These are phyloP conservation scores for Articulospora tetracladia DNA, from an alignment of 495 filamentous ascomycete species.

Conservation along the genomic window DNA sequence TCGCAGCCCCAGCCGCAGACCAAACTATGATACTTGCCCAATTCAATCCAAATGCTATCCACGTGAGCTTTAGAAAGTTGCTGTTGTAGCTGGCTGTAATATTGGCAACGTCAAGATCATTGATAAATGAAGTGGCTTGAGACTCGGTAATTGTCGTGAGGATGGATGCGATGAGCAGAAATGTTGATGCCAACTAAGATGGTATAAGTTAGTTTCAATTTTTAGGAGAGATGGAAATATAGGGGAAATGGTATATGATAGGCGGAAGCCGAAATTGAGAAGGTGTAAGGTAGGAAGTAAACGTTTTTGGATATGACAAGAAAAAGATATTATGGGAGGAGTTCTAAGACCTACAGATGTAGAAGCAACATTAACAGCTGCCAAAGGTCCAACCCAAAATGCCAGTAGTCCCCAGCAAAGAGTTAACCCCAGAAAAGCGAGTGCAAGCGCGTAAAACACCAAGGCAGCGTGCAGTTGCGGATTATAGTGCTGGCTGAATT, in stretches of 20 bases:
- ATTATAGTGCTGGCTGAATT: background rate
- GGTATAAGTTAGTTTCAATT: background rate
- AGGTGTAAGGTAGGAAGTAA: background rate
- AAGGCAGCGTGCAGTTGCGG: background rate
- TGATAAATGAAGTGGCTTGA: slow-evolving; percentile 3
- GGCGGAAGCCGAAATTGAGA: background rate
- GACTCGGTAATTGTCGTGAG: background rate
- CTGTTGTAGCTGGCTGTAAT: background rate
- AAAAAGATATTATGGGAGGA: background rate
- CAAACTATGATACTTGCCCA: background rate
- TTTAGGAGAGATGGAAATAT: too few species aligned
- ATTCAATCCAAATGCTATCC: slow-evolving; percentile 11
- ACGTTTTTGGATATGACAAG: too few species aligned
- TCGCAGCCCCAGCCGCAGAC: background rate
- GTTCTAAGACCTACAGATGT: background rate
- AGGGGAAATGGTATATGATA: background rate
- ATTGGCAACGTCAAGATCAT: background rate
- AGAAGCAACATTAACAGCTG: background rate
- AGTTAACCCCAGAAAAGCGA: background rate
- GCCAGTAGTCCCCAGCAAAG: background rate
- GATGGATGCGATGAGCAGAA: slow-evolving; percentile 4
- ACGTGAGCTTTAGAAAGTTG: slow-evolving; percentile 3
- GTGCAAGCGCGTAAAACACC: too few species aligned
- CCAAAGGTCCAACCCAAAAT: background rate
- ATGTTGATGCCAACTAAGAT: background rate